Percentiles rank a stretch among this genome's conserved stretches.
Evolutionary conservation across 805 yeast species (phyloP).

Genomic region (Candida stauntonica): DNA sequence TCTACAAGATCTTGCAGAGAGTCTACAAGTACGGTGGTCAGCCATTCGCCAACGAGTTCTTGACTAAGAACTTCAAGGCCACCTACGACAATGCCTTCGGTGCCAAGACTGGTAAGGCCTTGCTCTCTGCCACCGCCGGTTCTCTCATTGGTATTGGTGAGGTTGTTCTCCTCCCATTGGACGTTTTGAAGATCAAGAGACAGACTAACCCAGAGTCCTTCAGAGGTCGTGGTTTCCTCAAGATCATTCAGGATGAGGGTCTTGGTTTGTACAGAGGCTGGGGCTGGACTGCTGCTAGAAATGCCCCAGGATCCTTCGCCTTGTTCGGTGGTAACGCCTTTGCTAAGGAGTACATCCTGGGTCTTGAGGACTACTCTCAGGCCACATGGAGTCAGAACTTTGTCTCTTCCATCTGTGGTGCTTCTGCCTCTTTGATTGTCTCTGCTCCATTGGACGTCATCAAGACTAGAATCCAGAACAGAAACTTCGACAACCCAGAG

Average conservation of each 20-base stretch:
- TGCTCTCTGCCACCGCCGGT: conserved; percentile 96
- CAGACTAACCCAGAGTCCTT: conserved; percentile 99
- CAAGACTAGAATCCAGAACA: conserved; percentile 97
- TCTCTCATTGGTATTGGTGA: conserved; percentile 97
- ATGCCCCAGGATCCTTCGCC: conserved; percentile 98
- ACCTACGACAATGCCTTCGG: conserved; percentile 78
- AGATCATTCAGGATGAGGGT: conserved; percentile 86
- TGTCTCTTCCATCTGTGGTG: conserved; percentile 92
- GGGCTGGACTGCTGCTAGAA: conserved; percentile 99
- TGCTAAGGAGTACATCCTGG: conserved; percentile 93
- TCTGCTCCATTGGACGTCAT: conserved; percentile 97
- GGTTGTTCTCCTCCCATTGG: conserved; percentile 90
- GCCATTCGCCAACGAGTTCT: conserved; percentile 94
- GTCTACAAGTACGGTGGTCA: conserved; percentile 99
- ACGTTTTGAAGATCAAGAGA: conserved; percentile 95
- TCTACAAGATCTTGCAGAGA: conserved; percentile 92
- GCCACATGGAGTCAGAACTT: conserved; percentile 97
- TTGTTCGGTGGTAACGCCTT: conserved; percentile 98
- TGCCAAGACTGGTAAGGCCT: conserved; percentile 93
- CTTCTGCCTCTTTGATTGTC: conserved; percentile 92
- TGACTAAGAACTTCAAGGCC: conserved; percentile 67
- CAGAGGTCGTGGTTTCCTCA: conserved; percentile 93
- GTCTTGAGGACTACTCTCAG: conserved; percentile 75
- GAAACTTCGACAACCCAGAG: conserved; percentile 92
- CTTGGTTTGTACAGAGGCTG: conserved; percentile 93